Evolutionary conservation across 805 yeast species (phyloP).

Genomic region (Zygosaccharomyces gambellarensis): DNA sequence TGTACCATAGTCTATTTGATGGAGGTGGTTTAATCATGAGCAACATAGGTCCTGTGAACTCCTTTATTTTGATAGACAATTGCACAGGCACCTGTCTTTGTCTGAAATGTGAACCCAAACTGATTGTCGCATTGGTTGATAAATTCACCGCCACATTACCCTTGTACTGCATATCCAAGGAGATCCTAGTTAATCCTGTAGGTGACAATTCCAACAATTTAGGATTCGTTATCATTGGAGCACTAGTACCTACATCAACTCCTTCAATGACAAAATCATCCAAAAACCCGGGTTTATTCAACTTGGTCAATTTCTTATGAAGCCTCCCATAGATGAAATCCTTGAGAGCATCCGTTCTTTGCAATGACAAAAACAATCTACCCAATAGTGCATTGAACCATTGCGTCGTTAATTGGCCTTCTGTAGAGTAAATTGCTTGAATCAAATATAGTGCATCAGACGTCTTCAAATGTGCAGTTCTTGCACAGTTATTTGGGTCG

Average conservation of each 20-base stretch:
- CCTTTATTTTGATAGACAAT: conserved; percentile 61
- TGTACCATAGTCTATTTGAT: conserved; percentile 84
- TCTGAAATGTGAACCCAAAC: conserved; percentile 68
- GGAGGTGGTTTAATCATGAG: conserved; percentile 84
- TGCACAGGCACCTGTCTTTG: conserved; percentile 72
- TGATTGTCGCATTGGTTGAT: conserved; percentile 73
- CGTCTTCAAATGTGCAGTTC: conserved; percentile 66
- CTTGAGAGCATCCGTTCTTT: conserved; percentile 64
- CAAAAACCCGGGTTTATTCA: conserved; percentile 81
- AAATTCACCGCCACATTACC: conserved; percentile 76
- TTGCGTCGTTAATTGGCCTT: conserved; percentile 73
- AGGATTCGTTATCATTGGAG: conserved; percentile 77
- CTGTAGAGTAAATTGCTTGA: conserved; percentile 73
- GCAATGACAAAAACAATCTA: conserved; percentile 69
- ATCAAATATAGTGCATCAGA: conserved; percentile 68
- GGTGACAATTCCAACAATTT: conserved; percentile 64
- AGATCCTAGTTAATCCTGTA: conserved; percentile 67
- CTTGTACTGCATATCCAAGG: conserved; percentile 57
- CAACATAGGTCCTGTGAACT: conserved; percentile 67
- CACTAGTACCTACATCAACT: conserved; percentile 70
- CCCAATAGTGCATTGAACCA: conserved; percentile 92
- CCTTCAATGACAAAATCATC: conserved; percentile 74
- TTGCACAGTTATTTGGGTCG: conserved; percentile 64
- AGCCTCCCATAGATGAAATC: conserved; percentile 54
- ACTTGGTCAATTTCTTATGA: conserved; percentile 66